phyloP scores from a whole-genome alignment of 2,329 filamentous ascomycete species.

The Cryphonectria nitschkei region DNA sequence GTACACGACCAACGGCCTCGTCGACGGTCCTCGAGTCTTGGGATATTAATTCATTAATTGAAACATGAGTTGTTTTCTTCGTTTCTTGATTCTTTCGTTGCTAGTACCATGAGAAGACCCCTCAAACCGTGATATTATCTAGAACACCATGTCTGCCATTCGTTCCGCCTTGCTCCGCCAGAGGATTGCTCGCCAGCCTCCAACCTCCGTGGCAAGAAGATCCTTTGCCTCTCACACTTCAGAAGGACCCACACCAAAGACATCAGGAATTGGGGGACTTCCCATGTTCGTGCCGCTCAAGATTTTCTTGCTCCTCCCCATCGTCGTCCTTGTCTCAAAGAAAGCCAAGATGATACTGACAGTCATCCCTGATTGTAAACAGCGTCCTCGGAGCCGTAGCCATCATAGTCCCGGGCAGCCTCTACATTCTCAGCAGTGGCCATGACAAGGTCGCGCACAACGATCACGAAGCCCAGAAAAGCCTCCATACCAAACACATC shows the following conservation, averaged over 20 bases:
- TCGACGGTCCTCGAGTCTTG: neutral
- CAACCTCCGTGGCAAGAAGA: neutral
- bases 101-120: neutral
- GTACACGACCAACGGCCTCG: conserved; percentile 5
- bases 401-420: conserved; percentile 11
- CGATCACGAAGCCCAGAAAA: conserved; percentile 24
- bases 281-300: neutral
- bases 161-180: neutral
- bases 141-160: conserved; percentile 11
- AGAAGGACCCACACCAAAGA: neutral
- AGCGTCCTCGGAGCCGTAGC: conserved; percentile 13
- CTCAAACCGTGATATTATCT: neutral
- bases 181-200: conserved; percentile 4
- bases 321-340: neutral
- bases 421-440: conserved; percentile 15
- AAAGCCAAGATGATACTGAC: neutral
- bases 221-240: conserved; percentile 6
- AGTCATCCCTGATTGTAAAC: neutral
- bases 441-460: conserved; percentile 18
- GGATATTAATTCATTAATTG: neutral
- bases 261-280: conserved; percentile 4
- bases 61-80: no score
- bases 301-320: no score
- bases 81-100: neutral
- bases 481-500: neutral